Percentiles rank a stretch among this genome's conserved stretches.
Evolutionary conservation across 192 early-diverging fungal species (phyloP).

Genomic region (Rhizophagus clarus): DNA sequence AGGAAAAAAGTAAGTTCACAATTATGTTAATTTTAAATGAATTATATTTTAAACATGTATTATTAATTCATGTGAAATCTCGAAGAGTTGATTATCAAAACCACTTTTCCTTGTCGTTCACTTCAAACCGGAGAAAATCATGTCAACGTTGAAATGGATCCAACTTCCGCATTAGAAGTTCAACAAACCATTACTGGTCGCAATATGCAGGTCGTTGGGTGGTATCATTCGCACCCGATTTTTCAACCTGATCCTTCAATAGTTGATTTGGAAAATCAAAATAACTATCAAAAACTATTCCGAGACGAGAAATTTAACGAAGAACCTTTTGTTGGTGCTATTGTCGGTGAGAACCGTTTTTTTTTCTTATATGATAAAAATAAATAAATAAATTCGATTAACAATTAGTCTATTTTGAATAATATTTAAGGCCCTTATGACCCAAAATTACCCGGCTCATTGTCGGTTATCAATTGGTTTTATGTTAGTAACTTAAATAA

Average conservation of each 20-base stretch:
- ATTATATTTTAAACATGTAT: background rate
- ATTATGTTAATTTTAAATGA: background rate
- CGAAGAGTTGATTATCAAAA: conserved; percentile 58
- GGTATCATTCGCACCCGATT: conserved; percentile 95
- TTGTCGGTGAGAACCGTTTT: conserved; percentile 59
- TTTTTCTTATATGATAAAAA: background rate
- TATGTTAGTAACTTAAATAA: conserved; percentile 57
- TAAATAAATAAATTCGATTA: background rate
- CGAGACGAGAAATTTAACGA: conserved; percentile 54
- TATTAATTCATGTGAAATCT: background rate
- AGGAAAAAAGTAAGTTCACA: conserved; percentile 38
- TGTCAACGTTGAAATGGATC: conserved; percentile 91
- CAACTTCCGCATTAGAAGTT: conserved; percentile 74
- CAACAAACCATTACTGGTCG: conserved; percentile 70
- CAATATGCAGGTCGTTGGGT: conserved; percentile 83
- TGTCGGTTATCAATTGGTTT: conserved; percentile 89
- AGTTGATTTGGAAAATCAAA: conserved; percentile 91
- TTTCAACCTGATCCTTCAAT: conserved; percentile 85
- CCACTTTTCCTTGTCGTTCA: conserved; percentile 77
- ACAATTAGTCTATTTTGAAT: background rate
- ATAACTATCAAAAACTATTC: conserved; percentile 80
- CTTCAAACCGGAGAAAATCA: conserved; percentile 68
- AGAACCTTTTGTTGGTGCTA: conserved; percentile 90
- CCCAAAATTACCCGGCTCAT: conserved; percentile 69
- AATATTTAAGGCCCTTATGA: conserved; percentile 73